These are phyloP conservation scores for Fusarium odoratissimum DNA, from an alignment of 2,329 filamentous ascomycete genomes.

Conservation along the genomic window DNA sequence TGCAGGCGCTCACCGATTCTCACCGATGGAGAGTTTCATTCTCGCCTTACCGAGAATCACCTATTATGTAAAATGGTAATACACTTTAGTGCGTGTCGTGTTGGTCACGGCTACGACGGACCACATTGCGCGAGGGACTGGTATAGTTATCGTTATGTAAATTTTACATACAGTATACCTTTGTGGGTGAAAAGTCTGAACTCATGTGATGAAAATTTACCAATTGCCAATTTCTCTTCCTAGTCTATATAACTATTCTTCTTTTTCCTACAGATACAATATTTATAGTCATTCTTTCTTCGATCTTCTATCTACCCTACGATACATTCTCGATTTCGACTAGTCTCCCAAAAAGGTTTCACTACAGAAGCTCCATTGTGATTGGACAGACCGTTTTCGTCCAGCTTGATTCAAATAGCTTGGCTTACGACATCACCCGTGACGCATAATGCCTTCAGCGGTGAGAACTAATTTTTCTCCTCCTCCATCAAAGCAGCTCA, in stretches of 20 bases:
- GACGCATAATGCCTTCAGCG: slow-evolving; percentile 1
- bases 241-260: background rate
- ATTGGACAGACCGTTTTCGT: background rate
- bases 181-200: background rate
- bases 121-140: background rate
- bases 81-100: background rate
- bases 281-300: background rate
- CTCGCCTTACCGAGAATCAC: background rate
- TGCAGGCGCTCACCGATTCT: background rate
- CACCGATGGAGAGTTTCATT: background rate
- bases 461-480: background rate
- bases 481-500: background rate
- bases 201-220: slow-evolving; percentile 2
- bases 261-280: background rate
- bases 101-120: background rate
- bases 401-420: background rate
- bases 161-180: slow-evolving; percentile 7
- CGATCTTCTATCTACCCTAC: background rate
- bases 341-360: background rate
- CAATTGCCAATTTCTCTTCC: background rate
- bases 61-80: background rate
- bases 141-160: slow-evolving; percentile 8
- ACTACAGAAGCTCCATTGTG: background rate
- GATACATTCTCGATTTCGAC: background rate
- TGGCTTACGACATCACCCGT: slow-evolving; percentile 29